Conservation (phyloP, 202 grass and related monocot genomes). For the Brachypodium distachyon region DNA sequence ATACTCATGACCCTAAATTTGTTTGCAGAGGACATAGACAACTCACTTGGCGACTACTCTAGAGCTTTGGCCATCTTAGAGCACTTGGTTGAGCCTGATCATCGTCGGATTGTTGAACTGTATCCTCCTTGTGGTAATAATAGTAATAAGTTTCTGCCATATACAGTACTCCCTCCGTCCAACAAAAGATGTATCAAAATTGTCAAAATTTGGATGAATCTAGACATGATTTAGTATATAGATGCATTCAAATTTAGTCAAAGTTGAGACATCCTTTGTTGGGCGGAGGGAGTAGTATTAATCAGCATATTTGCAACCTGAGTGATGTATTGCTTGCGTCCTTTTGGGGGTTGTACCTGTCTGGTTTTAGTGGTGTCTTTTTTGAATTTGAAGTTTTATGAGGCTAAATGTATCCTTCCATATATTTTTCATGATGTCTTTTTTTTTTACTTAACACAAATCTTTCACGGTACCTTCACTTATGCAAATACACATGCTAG, state of each 20-base stretch:
- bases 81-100: constrained; percentile 50
- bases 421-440: background rate
- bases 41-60: constrained; percentile 59
- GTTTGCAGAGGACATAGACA: constrained; percentile 68
- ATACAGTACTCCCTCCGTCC: too few species aligned
- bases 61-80: constrained; percentile 70
- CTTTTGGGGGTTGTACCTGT: background rate
- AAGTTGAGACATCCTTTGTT: too few species aligned
- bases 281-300: too few species aligned
- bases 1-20: background rate
- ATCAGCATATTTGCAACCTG: background rate
- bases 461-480: background rate
- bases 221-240: too few species aligned
- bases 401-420: background rate
- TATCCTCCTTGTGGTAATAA: constrained; percentile 39
- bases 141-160: background rate
- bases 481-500: background rate
- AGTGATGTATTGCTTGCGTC: background rate
- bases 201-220: too few species aligned
- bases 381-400: background rate
- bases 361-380: too few species aligned
- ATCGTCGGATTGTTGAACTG: constrained; percentile 72
- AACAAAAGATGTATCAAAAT: too few species aligned
- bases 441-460: background rate
- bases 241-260: too few species aligned